Percentiles rank a stretch among this genome's conserved stretches.
phyloP scores from a whole-genome alignment of 2,329 filamentous ascomycete genomes.

The Claviceps sp. region DNA sequence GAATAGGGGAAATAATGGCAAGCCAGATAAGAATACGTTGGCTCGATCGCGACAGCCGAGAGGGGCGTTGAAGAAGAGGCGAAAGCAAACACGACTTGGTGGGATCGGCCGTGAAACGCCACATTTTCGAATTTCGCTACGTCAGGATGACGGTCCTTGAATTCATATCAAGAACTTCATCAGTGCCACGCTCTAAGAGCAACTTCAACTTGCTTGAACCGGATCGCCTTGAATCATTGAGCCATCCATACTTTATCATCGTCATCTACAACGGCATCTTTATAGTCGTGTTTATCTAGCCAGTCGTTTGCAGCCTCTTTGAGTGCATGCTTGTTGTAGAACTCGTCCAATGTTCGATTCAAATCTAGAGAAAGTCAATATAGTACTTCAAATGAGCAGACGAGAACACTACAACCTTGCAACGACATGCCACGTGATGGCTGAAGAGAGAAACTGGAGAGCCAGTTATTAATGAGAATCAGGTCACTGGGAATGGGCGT shows the following conservation, averaged over 20 bases:
- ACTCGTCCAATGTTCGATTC: constrained; percentile 8
- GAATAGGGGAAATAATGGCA: too few species aligned
- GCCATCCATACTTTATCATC: background rate
- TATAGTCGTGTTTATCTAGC: constrained; percentile 5
- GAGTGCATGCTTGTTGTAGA: constrained; percentile 4
- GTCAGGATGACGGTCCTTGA: background rate
- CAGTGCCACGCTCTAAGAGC: background rate
- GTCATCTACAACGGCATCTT: constrained; percentile 7
- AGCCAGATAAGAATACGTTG: too few species aligned
- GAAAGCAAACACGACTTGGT: background rate
- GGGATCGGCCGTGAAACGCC: background rate
- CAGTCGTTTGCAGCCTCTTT: constrained; percentile 5
- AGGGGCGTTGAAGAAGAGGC: too few species aligned
- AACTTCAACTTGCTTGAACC: background rate
- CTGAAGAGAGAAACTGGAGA: constrained; percentile 9
- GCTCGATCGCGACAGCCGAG: too few species aligned
- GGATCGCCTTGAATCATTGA: background rate
- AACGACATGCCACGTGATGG: constrained; percentile 10
- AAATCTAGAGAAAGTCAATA: constrained; percentile 5
- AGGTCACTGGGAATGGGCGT: constrained; percentile 7
- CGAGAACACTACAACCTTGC: constrained; percentile 3
- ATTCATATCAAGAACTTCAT: background rate
- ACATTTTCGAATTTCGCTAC: background rate
- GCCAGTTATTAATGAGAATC: constrained; percentile 9
- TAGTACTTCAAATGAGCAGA: background rate